A percentile compares a stretch with the other conserved stretches of the same genome.
Conservation (phyloP, 2,329 filamentous ascomycete genomes). For the Penicillium freii region DNA sequence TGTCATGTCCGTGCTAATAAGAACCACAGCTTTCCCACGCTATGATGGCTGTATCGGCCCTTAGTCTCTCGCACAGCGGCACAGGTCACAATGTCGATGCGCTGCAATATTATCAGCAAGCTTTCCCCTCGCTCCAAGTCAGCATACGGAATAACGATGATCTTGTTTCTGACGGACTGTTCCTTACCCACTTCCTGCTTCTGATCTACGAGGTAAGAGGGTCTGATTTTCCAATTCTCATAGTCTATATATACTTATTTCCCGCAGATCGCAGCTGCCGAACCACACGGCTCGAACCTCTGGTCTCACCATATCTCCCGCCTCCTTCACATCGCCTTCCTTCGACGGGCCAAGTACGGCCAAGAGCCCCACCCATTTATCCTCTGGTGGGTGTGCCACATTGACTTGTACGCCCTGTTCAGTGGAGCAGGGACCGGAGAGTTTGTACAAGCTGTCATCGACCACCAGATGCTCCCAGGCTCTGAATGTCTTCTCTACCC, state of each 20-base stretch:
- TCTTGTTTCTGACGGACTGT: slow-evolving; percentile 56
- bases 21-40: slow-evolving; percentile 53
- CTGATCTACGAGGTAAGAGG: slow-evolving; percentile 55
- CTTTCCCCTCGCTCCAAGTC: slow-evolving; percentile 49
- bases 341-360: slow-evolving; percentile 47
- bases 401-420: slow-evolving; percentile 57
- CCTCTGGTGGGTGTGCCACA: slow-evolving; percentile 54
- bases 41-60: slow-evolving; percentile 57
- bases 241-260: slow-evolving; percentile 14
- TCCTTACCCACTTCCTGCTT: slow-evolving; percentile 57
- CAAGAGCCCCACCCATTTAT: slow-evolving; percentile 52
- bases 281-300: slow-evolving; percentile 48
- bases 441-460: slow-evolving; percentile 50
- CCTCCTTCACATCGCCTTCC: slow-evolving; percentile 50
- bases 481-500: slow-evolving; percentile 40
- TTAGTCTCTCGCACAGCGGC: slow-evolving; percentile 51
- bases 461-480: slow-evolving; percentile 49
- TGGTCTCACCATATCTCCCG: slow-evolving; percentile 57
- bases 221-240: background rate
- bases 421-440: slow-evolving; percentile 53
- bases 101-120: slow-evolving; percentile 56
- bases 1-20: slow-evolving; percentile 1
- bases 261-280: slow-evolving; percentile 46
- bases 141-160: slow-evolving; percentile 49
- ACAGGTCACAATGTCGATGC: slow-evolving; percentile 49